phyloP scores from a whole-genome alignment of 169 alveolate genomes.

The Cryptosporidium viatorum region DNA sequence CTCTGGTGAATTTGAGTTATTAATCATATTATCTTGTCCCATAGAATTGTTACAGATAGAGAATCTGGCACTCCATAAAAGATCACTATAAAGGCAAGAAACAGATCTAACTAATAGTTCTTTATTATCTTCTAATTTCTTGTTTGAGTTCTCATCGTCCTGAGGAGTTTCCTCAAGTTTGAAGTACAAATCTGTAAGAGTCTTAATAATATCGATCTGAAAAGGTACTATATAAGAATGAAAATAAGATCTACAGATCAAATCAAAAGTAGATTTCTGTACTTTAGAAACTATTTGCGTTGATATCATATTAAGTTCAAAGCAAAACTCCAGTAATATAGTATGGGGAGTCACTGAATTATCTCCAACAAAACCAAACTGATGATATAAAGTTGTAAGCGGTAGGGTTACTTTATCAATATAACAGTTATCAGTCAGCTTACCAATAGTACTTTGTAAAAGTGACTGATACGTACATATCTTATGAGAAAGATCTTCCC shows the following conservation, averaged over 20 bases:
- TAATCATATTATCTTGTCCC: not conserved
- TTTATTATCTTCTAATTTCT: not conserved
- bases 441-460: not conserved
- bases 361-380: not conserved
- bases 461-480: conserved; percentile 6
- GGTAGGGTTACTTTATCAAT: not conserved
- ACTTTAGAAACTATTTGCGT: not conserved
- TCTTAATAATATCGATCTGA: not conserved
- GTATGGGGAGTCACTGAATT: conserved; percentile 29
- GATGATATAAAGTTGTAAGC: conserved; percentile 10
- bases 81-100: conserved; percentile 12
- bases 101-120: conserved; percentile 1
- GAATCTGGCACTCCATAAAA: conserved; percentile 1
- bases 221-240: conserved; percentile 4
- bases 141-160: not conserved
- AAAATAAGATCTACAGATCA: conserved; percentile 25
- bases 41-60: not conserved
- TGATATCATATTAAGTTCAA: not conserved
- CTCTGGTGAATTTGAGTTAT: not conserved
- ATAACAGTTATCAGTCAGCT: not conserved
- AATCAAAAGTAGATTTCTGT: not conserved
- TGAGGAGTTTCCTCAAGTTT: not conserved
- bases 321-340: not conserved
- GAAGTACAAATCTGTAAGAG: not conserved
- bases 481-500: not conserved